These are phyloP conservation scores for Cryptococcus jaspeensis DNA, from an alignment of 1,284 basidiomycete genomes.

Conservation along the genomic window DNA sequence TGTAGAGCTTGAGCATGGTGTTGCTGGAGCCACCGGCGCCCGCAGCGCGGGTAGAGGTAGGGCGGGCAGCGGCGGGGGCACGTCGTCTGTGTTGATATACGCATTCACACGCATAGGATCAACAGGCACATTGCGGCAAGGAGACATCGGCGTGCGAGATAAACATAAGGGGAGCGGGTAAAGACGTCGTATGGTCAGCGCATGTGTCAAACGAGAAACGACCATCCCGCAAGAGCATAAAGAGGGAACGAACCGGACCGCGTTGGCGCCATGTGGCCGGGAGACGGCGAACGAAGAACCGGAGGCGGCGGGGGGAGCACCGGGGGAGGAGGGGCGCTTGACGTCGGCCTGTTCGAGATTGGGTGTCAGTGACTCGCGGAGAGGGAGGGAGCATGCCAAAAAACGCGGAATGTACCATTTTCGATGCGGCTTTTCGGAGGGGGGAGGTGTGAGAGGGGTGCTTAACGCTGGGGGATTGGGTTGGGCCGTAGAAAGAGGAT, in stretches of 20 bases:
- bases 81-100: constrained; percentile 65
- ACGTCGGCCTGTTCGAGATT: constrained; percentile 37
- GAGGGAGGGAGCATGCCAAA: not conserved
- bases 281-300: constrained; percentile 43
- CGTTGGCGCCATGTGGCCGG: constrained; percentile 48
- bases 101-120: not conserved
- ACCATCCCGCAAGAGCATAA: not conserved
- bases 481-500: not conserved
- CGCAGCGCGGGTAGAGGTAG: constrained; percentile 85
- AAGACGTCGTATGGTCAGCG: not conserved
- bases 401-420: constrained; percentile 9
- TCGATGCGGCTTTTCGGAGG: not conserved
- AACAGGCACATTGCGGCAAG: too few relatives aligned
- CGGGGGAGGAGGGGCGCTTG: constrained; percentile 42
- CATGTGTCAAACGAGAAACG: too few relatives aligned
- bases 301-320: constrained; percentile 28
- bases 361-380: not conserved
- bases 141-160: not conserved
- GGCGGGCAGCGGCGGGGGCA: constrained; percentile 70
- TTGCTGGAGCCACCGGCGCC: constrained; percentile 94
- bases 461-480: not conserved
- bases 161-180: not conserved
- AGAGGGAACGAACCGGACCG: constrained; percentile 42
- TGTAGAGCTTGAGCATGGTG: constrained; percentile 98
- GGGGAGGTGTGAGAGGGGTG: not conserved